Evolutionary conservation across 768 basidiomycete genomes (phyloP).

Genomic region (Dioszegia hungarica): DNA sequence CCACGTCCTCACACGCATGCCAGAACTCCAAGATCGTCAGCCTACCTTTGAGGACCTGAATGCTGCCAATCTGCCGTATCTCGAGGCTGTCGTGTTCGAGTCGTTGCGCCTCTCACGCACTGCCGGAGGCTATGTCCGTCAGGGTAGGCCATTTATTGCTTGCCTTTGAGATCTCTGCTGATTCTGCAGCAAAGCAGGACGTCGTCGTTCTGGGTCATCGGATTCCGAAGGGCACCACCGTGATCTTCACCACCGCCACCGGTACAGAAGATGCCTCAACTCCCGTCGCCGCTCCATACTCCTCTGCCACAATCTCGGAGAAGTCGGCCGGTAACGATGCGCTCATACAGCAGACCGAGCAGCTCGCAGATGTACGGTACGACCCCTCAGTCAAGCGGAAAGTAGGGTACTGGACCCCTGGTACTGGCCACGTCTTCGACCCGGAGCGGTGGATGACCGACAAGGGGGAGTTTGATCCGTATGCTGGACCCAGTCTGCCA

Average conservation of each 20-base stretch:
- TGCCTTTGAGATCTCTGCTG: not conserved
- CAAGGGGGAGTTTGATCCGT: slow-evolving; percentile 26
- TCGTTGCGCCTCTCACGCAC: slow-evolving; percentile 31
- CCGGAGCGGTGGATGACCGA: slow-evolving; percentile 39
- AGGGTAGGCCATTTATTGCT: not conserved
- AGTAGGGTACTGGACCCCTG: slow-evolving; percentile 26
- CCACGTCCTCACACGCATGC: slow-evolving; percentile 15
- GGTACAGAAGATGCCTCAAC: slow-evolving; percentile 17
- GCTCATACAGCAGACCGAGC: not conserved
- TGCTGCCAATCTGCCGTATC: slow-evolving; percentile 25
- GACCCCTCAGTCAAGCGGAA: slow-evolving; percentile 9
- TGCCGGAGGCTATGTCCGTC: slow-evolving; percentile 26
- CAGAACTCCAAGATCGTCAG: slow-evolving; percentile 19
- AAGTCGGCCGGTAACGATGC: not conserved
- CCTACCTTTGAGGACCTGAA: slow-evolving; percentile 33
- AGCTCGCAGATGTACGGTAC: not conserved
- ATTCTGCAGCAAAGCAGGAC: slow-evolving; percentile 26
- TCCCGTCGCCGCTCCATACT: not conserved
- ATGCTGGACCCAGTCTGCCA: slow-evolving; percentile 35
- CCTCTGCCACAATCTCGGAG: not conserved
- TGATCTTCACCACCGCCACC: slow-evolving; percentile 16
- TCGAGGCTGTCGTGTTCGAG: slow-evolving; percentile 42
- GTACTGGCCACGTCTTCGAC: slow-evolving; percentile 24
- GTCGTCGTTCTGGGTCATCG: slow-evolving; percentile 31
- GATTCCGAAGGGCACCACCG: not conserved